Evolutionary conservation across 2,329 filamentous ascomycete species (phyloP).

Genomic region (Fusarium agapanthi): DNA sequence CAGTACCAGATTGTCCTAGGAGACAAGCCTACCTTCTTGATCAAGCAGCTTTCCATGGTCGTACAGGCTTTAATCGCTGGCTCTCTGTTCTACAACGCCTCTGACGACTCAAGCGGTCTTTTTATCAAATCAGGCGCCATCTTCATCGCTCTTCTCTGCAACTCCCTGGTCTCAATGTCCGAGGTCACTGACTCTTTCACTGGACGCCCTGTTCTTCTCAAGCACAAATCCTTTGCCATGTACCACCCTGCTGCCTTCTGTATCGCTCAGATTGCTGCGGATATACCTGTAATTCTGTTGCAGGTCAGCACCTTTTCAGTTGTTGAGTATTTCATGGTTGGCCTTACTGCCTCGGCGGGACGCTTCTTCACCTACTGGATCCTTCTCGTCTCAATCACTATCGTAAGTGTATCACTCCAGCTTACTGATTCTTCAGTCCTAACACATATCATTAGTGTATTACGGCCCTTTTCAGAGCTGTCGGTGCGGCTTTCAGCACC

Average conservation of each 20-base stretch:
- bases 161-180: constrained; percentile 69
- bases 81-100: constrained; percentile 73
- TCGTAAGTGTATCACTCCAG: constrained; percentile 49
- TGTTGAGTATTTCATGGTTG: constrained; percentile 71
- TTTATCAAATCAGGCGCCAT: constrained; percentile 71
- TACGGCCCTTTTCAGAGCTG: constrained; percentile 65
- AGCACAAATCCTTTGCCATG: constrained; percentile 66
- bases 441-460: constrained; percentile 52
- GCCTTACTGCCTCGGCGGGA: constrained; percentile 58
- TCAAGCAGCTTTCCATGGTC: constrained; percentile 68
- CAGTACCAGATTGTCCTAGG: constrained; percentile 74
- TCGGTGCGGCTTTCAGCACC: constrained; percentile 63
- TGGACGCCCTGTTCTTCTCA: constrained; percentile 66
- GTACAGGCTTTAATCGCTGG: constrained; percentile 69
- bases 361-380: constrained; percentile 72
- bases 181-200: constrained; percentile 72
- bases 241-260: constrained; percentile 68
- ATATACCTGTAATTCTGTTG: constrained; percentile 65
- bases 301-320: constrained; percentile 67
- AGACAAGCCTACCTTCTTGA: constrained; percentile 69
- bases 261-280: constrained; percentile 62
- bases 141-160: constrained; percentile 71
- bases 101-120: constrained; percentile 64
- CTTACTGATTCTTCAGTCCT: accelerated
- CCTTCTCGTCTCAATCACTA: constrained; percentile 58